Base-by-base conservation (phyloP, 208 protist genomes). In the Leishmania turanica region DNA sequence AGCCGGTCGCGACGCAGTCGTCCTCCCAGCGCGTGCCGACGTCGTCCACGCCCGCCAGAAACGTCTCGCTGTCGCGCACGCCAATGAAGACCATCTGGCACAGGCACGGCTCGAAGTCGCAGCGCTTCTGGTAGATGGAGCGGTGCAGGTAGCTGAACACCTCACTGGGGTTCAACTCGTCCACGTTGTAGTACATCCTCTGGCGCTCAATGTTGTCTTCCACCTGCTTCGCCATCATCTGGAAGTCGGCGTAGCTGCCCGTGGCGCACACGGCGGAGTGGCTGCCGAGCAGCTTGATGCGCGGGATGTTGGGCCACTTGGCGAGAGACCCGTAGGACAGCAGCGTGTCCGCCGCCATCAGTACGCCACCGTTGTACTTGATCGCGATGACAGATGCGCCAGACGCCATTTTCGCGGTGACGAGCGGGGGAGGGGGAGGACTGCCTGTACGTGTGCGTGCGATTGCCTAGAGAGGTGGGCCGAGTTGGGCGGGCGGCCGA, bases 181-280 rank as follows among this genome's bases (percentile, higher is more conserved):
- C 91, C 19, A 94, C 93, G 73, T 98, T 91, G 65, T 94, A 89
- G 83, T 96, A 90, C 80, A 96, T 84, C 62, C 79, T 84, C 77
- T 96, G 93, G 7, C 86, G 88, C 54, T 96, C 92, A 77, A 98
- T 90, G 54, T 94, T 88, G 54, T 96, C 88, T 47, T 95, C 87
- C 42, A 99, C 74, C 45, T 89, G 72, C 53, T 91, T 79, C 31
- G 89, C 87, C 82, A 99, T 93, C 65, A 93, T 84, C 91, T 99
- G 99, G 85, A 99, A 99, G 87, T 99, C 99, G 49, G 97, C 98
- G 80, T 98, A 98, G 90, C 99, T 98, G 53, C 99, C 99, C 27
- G 94, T 95, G 15, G 91, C 97, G 60, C 97, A 99, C 42, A 99
- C 75, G 40, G 97, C 85, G 15, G 97, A 97, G 84, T 96, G 78